Conservation (phyloP, 2,329 filamentous ascomycete species). For the Ophiostoma populinum region DNA sequence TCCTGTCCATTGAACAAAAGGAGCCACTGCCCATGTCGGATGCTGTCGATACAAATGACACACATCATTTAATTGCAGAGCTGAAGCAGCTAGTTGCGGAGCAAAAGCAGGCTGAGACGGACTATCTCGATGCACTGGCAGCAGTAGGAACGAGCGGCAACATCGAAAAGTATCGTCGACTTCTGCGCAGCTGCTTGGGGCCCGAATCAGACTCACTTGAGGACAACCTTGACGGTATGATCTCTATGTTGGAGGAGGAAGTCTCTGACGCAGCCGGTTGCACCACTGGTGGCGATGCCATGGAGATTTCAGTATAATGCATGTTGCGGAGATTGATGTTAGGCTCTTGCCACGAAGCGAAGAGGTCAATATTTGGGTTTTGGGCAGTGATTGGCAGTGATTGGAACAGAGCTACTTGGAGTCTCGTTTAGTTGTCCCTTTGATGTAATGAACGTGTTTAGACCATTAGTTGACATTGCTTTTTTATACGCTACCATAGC, state of each 20-base stretch:
- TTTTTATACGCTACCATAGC: too few species aligned
- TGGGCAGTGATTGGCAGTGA: too few species aligned
- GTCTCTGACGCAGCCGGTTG: slow-evolving; percentile 21
- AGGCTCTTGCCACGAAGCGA: too few species aligned
- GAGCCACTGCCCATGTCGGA: slow-evolving; percentile 11
- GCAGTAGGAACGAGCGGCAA: slow-evolving; percentile 55
- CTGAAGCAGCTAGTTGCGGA: slow-evolving; percentile 39
- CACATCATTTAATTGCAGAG: slow-evolving; percentile 36
- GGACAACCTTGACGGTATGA: slow-evolving; percentile 40
- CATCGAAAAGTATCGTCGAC: slow-evolving; percentile 53
- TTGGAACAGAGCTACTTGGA: too few species aligned
- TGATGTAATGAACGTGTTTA: too few species aligned
- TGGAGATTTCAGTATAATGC: slow-evolving; percentile 9
- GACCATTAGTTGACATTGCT: too few species aligned
- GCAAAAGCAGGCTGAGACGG: slow-evolving; percentile 43
- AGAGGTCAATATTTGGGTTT: too few species aligned
- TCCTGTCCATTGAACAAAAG: slow-evolving; percentile 32
- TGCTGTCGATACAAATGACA: slow-evolving; percentile 23
- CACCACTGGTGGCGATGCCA: slow-evolving; percentile 1
- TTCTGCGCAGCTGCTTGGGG: slow-evolving; percentile 52
- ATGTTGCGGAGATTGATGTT: too few species aligned
- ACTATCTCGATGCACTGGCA: slow-evolving; percentile 51
- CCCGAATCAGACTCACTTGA: slow-evolving; percentile 54
- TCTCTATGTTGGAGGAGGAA: slow-evolving; percentile 47
- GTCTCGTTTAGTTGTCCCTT: too few species aligned